These are phyloP conservation scores for Darksidea phi DNA, from an alignment of 495 filamentous ascomycete species.

Conservation along the genomic window DNA sequence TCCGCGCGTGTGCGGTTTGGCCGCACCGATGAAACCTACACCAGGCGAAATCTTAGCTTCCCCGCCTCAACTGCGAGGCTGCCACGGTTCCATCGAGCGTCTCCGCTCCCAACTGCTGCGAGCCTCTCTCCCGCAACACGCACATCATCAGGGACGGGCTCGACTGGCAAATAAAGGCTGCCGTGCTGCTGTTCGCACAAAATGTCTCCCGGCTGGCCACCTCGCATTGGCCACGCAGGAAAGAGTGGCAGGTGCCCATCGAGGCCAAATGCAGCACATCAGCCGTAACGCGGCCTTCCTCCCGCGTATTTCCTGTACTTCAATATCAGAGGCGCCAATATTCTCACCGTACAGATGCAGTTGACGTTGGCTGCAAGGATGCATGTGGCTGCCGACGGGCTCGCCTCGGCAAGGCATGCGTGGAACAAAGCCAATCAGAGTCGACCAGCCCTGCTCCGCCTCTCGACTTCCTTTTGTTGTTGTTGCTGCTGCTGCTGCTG, in stretches of 20 bases:
- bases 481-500: not conserved
- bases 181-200: no score
- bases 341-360: not conserved
- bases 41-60: not conserved
- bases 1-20: not conserved
- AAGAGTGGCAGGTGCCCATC: not conserved
- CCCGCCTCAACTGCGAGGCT: not conserved
- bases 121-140: no score
- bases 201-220: no score
- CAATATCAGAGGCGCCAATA: constrained; percentile 14
- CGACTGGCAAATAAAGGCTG: no score
- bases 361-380: constrained; percentile 15
- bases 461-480: constrained; percentile 8
- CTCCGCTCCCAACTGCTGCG: not conserved
- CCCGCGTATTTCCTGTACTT: constrained; percentile 12
- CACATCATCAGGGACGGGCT: no score
- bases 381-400: not conserved
- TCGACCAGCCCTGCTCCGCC: not conserved
- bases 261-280: not conserved
- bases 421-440: constrained; percentile 10
- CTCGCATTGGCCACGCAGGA: no score
- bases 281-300: not conserved
- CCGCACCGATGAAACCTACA: not conserved
- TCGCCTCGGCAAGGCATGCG: not conserved
- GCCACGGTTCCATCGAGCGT: not conserved